Percentiles rank a stretch among this genome's conserved stretches.
Evolutionary conservation across 1,139 yeast genomes (phyloP).

Genomic region (Suhomyces bokatorum): DNA sequence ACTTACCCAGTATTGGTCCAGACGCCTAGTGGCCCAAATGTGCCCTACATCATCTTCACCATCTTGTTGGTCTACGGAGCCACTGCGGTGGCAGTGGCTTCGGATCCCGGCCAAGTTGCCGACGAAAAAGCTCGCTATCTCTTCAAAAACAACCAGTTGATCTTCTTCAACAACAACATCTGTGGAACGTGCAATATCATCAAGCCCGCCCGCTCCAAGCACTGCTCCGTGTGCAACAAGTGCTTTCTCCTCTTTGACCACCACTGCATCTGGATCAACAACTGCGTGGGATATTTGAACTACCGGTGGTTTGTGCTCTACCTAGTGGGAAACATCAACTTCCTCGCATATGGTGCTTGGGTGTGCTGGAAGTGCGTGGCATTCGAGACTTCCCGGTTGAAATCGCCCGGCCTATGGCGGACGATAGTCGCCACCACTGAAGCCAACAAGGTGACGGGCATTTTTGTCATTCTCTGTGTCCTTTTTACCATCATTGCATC

Average conservation of each 20-base stretch:
- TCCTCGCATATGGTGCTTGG: slow-evolving; percentile 62
- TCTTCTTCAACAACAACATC: slow-evolving; percentile 48
- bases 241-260: slow-evolving; percentile 81
- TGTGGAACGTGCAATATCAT: slow-evolving; percentile 61
- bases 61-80: slow-evolving; percentile 38
- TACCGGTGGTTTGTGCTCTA: slow-evolving; percentile 70
- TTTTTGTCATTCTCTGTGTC: slow-evolving; percentile 53
- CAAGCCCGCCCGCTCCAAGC: slow-evolving; percentile 89
- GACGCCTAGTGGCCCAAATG: slow-evolving; percentile 10
- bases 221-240: slow-evolving; percentile 69
- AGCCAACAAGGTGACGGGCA: slow-evolving; percentile 49
- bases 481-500: slow-evolving; percentile 54
- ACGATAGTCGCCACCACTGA: slow-evolving; percentile 30
- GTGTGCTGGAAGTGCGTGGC: slow-evolving; percentile 32
- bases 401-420: slow-evolving; percentile 23
- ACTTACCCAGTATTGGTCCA: slow-evolving; percentile 32
- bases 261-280: slow-evolving; percentile 94
- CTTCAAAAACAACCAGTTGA: slow-evolving; percentile 53
- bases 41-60: slow-evolving; percentile 27
- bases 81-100: slow-evolving; percentile 43
- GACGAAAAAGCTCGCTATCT: slow-evolving; percentile 9
- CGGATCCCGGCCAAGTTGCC: slow-evolving; percentile 54
- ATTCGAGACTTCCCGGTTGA: slow-evolving; percentile 16
- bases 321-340: slow-evolving; percentile 53
- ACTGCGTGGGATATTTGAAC: slow-evolving; percentile 81